Base-by-base conservation (phyloP, 805 yeast species). In the Sugiyamaella americana region DNA sequence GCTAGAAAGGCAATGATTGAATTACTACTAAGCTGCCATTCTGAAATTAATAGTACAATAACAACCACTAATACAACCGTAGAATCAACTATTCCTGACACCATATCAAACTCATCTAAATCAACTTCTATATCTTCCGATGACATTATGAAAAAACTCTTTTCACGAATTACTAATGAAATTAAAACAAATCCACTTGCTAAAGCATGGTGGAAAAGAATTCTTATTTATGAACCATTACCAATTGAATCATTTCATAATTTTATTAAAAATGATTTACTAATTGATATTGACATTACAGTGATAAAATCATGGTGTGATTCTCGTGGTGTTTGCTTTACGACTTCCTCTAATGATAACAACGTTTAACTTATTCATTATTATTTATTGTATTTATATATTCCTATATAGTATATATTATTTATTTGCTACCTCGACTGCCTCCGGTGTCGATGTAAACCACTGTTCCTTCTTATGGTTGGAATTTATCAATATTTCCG, bases 141-240 rank as follows among this genome's bases (percentile, higher is more conserved):
- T 4, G 36, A 29, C n/a, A 13, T 8, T 13, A 19, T 46, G 11
- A 37, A 37, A 13, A 30, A 24, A 36, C 22, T 50, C n/a, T 50
- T 40, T 35, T 35, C 23, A 4, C 49, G 43, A 4, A 35, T 50
- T 13, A 29, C 40, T 8, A 19, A 16, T 3, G 41, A 50, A 30
- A 17, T 50, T 6, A 26, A 39, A n/a, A 40, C 49, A 6, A 29
- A 40, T 16, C 40, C 44, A 1, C 41, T 37, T 21, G 51, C 53
- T 11, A 40, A 36, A 10, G 17, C 1, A n/a, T 50, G 53, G 53
- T 50, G 51, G 51, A 23, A 22, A 6, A 24, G 45, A 19, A 50
- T 50, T 10, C 43, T 50, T 1, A 23, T 39, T 30, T 50, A 44
- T 22, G 44, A 40, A 18, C 49, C 51, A 4, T 20, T 50, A 17